Percentiles rank a stretch among this genome's conserved stretches.
Evolutionary conservation across 2,329 filamentous ascomycete genomes (phyloP).

Genomic region (Fusarium sp.): DNA sequence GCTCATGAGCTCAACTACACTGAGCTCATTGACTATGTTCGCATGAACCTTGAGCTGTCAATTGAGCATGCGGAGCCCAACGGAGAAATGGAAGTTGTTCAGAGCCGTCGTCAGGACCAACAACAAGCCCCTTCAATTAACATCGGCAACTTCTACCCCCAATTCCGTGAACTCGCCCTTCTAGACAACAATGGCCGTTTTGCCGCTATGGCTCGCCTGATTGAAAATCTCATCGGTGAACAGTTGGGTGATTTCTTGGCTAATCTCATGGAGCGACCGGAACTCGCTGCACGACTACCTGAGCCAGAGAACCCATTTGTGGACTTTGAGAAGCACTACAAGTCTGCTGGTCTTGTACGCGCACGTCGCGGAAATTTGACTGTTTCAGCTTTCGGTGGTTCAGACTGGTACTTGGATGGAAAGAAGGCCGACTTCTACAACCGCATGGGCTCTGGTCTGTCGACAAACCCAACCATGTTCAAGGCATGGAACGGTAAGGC

Average conservation of each 20-base stretch:
- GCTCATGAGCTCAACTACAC: constrained; percentile 18
- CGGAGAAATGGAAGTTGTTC: constrained; percentile 12
- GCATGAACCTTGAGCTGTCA: constrained; percentile 12
- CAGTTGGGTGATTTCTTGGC: constrained; percentile 12
- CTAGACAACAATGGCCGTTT: constrained; percentile 1
- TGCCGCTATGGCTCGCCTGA: constrained; percentile 17
- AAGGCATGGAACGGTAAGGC: constrained; percentile 33
- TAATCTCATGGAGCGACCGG: constrained; percentile 16
- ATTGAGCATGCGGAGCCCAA: constrained; percentile 22
- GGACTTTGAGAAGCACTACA: constrained; percentile 12
- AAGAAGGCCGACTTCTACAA: constrained; percentile 31
- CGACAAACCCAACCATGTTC: constrained; percentile 33
- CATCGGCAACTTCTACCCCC: constrained; percentile 18
- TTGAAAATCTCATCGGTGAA: constrained; percentile 5
- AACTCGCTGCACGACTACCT: not conserved
- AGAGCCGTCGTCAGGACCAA: constrained; percentile 18
- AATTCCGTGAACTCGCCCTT: constrained; percentile 11
- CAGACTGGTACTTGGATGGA: constrained; percentile 27
- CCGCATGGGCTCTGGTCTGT: constrained; percentile 27
- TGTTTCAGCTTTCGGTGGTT: constrained; percentile 27
- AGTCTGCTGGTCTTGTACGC: constrained; percentile 11
- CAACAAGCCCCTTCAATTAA: not conserved
- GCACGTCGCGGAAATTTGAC: constrained; percentile 18
- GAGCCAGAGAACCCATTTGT: constrained; percentile 1
- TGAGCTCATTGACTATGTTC: not conserved